phyloP scores from a whole-genome alignment of 495 filamentous ascomycete genomes.

The Lichenothelia convexa region DNA sequence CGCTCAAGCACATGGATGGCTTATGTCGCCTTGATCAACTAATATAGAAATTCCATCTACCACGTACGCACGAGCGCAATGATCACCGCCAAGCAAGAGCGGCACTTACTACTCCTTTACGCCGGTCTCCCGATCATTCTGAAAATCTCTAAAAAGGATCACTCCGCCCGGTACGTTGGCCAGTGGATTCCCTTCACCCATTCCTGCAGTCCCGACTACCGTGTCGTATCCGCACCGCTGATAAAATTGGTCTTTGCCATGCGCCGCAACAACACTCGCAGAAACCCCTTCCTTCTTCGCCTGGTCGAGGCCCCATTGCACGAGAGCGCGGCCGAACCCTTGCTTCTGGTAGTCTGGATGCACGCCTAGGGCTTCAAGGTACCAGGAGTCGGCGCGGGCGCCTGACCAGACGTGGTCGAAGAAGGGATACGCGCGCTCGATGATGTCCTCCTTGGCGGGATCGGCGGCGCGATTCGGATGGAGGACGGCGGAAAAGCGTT shows the following conservation, averaged over 20 bases:
- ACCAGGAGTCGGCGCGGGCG: neutral
- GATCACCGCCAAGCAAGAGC: too few relatives aligned
- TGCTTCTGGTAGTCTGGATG: neutral
- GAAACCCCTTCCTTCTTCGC: neutral
- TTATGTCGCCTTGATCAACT: too few relatives aligned
- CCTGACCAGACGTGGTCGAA: conserved; percentile 1
- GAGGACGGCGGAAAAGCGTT: neutral
- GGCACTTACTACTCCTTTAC: too few relatives aligned
- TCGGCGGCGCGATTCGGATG: conserved; percentile 3
- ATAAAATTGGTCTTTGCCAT: neutral
- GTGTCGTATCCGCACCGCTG: neutral
- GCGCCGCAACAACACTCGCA: neutral
- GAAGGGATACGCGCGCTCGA: conserved; percentile 1
- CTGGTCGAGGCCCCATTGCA: neutral
- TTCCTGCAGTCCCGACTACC: neutral
- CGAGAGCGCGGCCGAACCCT: neutral
- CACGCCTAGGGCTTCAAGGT: neutral
- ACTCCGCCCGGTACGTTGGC: neutral
- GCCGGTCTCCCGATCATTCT: too few relatives aligned
- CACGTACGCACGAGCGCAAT: too few relatives aligned
- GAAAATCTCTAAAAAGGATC: neutral
- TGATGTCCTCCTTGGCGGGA: neutral
- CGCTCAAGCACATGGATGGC: too few relatives aligned
- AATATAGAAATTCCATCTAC: too few relatives aligned
- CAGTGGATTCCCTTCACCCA: neutral